Base-by-base conservation (phyloP, 2,329 filamentous ascomycete genomes). In the Sporothrix variecibatus region DNA sequence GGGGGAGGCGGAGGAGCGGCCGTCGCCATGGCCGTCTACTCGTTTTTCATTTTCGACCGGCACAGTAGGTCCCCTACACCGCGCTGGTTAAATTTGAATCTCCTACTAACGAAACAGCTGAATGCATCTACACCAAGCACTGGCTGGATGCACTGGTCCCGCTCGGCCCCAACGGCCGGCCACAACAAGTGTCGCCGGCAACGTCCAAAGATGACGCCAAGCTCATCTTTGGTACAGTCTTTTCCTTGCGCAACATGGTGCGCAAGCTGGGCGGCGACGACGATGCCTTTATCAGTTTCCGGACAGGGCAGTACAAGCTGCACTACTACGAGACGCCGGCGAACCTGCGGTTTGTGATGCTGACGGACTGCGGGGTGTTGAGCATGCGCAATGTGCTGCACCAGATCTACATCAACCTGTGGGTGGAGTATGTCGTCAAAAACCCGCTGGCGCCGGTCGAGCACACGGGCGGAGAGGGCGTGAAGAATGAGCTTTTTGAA, bases 261-360 rank as follows among this genome's bases (percentile, higher is more conserved):
- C 93, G 94, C 82, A 97, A 98, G 86, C 89, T 99, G 67, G 95
- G 95, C 80, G 95, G 95, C 77, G 91, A 94, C 72, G 94, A 98
- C 82, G 95, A 98, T 85, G 94, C 93, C 81, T 99, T 99, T 83
- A 92, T 99, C 78, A 94, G 92, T 78, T 99, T 93, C 84, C 93
- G 94, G 78, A 99, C 96, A 72, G 93, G 89, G 78, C 93, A 97
- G 83, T 99, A 99, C 87, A 98, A 98, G 85, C 89, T 99, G 79
- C 96, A 99, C 85, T 99, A 97, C 86, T 99, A 98, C 87, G 96
- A 99, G 86, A 98, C 96, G 15, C 94, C 95, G 0, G 96, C 94
- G 71, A 97, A 94, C 82, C 91, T 97, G 83, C 97, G 97, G 81
- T 97, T 98, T 81, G 94, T 98, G 81, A 94, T 99, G 91, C 87